Evolutionary conservation across 768 basidiomycete species (phyloP).

Genomic region (Agaricus subrufescens): DNA sequence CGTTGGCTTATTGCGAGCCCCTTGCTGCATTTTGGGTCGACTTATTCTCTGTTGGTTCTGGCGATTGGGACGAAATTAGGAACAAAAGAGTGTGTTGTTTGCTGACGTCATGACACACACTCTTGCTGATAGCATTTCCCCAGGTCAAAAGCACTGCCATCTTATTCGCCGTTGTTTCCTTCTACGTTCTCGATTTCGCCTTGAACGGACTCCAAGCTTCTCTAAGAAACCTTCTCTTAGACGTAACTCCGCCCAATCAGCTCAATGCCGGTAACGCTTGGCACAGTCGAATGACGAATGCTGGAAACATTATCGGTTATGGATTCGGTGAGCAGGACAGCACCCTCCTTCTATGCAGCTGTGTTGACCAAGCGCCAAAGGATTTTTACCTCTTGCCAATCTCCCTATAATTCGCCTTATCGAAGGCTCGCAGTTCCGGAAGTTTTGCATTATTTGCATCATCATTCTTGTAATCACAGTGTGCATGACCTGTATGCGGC

Average conservation of each 20-base stretch:
- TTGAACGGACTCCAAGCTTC: conserved; percentile 94
- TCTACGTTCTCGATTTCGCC: conserved; percentile 96
- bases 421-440: conserved; percentile 92
- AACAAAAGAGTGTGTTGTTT: conserved; percentile 47
- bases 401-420: conserved; percentile 75
- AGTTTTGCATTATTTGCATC: conserved; percentile 87
- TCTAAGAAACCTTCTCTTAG: conserved; percentile 87
- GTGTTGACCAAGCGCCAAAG: conserved; percentile 28
- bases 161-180: conserved; percentile 79
- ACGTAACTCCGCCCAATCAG: conserved; percentile 84
- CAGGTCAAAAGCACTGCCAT: conserved; percentile 74
- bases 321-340: conserved; percentile 62
- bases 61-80: conserved; percentile 84
- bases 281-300: conserved; percentile 94
- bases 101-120: not conserved
- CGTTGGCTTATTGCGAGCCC: conserved; percentile 78
- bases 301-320: conserved; percentile 95
- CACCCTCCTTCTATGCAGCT: not conserved
- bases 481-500: conserved; percentile 82
- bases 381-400: conserved; percentile 83
- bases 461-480: conserved; percentile 76
- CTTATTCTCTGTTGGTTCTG: conserved; percentile 65
- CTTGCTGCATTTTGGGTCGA: conserved; percentile 75
- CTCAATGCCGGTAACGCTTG: conserved; percentile 95
- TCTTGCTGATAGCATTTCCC: not conserved